These are phyloP conservation scores for Saitozyma podzolica DNA, from an alignment of 768 basidiomycete genomes.

Conservation along the genomic window DNA sequence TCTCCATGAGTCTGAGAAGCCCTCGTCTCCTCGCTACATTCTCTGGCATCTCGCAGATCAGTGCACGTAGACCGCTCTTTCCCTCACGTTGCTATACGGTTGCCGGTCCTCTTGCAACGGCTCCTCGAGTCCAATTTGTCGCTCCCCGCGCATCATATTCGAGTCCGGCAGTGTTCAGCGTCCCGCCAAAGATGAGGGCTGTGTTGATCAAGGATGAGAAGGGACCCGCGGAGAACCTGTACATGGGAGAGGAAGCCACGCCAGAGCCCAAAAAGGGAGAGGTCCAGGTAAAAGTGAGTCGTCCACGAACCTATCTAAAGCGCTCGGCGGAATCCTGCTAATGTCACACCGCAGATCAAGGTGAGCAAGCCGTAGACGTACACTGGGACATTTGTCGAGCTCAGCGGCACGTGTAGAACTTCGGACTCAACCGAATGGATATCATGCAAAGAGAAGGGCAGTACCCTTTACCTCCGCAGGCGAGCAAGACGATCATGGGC, in stretches of 20 bases:
- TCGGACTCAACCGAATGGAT: slow-evolving; percentile 90
- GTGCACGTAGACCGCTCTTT: too few relatives aligned
- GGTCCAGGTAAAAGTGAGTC: slow-evolving; percentile 74
- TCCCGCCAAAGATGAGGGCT: slow-evolving; percentile 64
- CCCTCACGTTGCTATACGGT: too few relatives aligned
- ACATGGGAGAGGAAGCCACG: slow-evolving; percentile 68
- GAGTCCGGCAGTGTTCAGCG: too few relatives aligned
- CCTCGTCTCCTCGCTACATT: too few relatives aligned
- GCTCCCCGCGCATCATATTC: too few relatives aligned
- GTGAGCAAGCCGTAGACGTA: background rate
- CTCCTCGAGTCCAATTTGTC: too few relatives aligned
- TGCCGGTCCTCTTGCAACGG: too few relatives aligned
- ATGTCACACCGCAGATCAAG: slow-evolving; percentile 23
- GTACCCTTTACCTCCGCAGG: slow-evolving; percentile 76
- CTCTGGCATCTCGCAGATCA: too few relatives aligned
- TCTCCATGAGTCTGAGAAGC: too few relatives aligned
- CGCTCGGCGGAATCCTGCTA: background rate
- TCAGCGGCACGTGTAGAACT: slow-evolving; percentile 59
- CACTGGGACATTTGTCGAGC: background rate
- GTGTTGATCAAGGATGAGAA: slow-evolving; percentile 73
- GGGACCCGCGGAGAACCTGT: slow-evolving; percentile 74
- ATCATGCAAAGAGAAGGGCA: slow-evolving; percentile 57
- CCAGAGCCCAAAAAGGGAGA: slow-evolving; percentile 64
- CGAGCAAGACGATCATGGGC: slow-evolving; percentile 69
- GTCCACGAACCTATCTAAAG: too few relatives aligned